Conservation (phyloP, 306 rosid genomes). For the Castanea mollissima region DNA sequence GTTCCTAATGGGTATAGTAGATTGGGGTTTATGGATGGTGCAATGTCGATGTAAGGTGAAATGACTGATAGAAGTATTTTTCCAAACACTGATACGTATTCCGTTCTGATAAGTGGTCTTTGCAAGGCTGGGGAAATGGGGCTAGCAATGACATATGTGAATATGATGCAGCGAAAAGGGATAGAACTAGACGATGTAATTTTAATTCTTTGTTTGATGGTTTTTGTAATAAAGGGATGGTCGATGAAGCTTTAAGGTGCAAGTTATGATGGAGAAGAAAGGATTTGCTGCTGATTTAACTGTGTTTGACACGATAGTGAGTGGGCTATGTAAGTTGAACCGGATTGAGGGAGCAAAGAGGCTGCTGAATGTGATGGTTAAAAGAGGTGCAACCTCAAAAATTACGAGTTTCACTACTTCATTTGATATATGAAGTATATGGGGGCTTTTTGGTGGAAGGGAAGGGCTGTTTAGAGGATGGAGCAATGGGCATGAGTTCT, state of each 20-base stretch:
- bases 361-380: slow-evolving; percentile 4
- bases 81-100: slow-evolving; percentile 18
- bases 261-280: slow-evolving; percentile 14
- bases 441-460: not conserved
- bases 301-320: slow-evolving; percentile 1
- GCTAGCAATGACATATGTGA: slow-evolving; percentile 16
- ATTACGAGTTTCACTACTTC: not conserved
- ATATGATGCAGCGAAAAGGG: slow-evolving; percentile 22
- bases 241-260: slow-evolving; percentile 25
- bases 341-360: slow-evolving; percentile 16
- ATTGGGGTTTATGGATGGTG: slow-evolving; percentile 10
- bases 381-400: slow-evolving; percentile 13
- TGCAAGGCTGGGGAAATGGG: slow-evolving; percentile 27
- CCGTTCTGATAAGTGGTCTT: slow-evolving; percentile 16
- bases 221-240: slow-evolving; percentile 20
- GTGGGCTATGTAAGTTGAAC: slow-evolving; percentile 20
- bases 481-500: not conserved
- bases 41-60: slow-evolving; percentile 20
- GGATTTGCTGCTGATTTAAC: slow-evolving; percentile 7
- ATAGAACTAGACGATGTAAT: slow-evolving; percentile 13
- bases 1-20: slow-evolving; percentile 8
- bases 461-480: not conserved
- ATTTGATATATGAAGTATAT: not conserved
- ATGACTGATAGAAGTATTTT: slow-evolving; percentile 24
- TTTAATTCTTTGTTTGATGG: slow-evolving; percentile 14